Evolutionary conservation across 2,329 filamentous ascomycete genomes (phyloP).

Genomic region (Akanthomyces muscarius): DNA sequence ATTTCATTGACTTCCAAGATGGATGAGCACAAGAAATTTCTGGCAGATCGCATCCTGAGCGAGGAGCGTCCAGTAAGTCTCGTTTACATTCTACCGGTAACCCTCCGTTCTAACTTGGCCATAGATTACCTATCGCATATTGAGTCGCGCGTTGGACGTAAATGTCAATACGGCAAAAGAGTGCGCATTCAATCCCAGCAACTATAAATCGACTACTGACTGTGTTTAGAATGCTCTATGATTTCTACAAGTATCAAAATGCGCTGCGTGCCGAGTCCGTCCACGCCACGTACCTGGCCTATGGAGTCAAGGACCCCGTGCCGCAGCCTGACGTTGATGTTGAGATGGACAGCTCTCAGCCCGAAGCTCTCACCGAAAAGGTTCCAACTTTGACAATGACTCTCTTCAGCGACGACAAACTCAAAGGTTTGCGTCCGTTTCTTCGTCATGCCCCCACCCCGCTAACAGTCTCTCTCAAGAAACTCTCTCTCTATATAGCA

Average conservation of each 20-base stretch:
- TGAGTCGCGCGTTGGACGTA: conserved; percentile 78
- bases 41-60: conserved; percentile 71
- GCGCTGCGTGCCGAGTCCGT: conserved; percentile 67
- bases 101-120: background rate
- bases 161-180: conserved; percentile 87
- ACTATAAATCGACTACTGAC: conserved; percentile 44
- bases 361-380: conserved; percentile 44
- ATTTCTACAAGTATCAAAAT: conserved; percentile 79
- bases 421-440: conserved; percentile 52
- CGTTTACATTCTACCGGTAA: background rate
- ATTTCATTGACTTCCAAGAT: conserved; percentile 30
- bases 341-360: conserved; percentile 64
- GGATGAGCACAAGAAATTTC: conserved; percentile 65
- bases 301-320: conserved; percentile 56
- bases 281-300: conserved; percentile 90
- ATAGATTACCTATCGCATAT: conserved; percentile 79
- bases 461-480: conserved; percentile 19
- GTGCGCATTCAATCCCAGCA: conserved; percentile 44
- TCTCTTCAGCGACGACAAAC: conserved; percentile 66
- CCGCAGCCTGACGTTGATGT: conserved; percentile 57
- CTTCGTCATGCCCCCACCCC: background rate
- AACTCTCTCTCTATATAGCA: conserved; percentile 61
- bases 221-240: conserved; percentile 68
- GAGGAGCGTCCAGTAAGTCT: conserved; percentile 65
- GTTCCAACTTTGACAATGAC: conserved; percentile 57